A percentile compares a stretch with the other conserved stretches of the same genome.
Evolutionary conservation across 805 yeast species (phyloP).

Genomic region (Yarrowia alimentaria): DNA sequence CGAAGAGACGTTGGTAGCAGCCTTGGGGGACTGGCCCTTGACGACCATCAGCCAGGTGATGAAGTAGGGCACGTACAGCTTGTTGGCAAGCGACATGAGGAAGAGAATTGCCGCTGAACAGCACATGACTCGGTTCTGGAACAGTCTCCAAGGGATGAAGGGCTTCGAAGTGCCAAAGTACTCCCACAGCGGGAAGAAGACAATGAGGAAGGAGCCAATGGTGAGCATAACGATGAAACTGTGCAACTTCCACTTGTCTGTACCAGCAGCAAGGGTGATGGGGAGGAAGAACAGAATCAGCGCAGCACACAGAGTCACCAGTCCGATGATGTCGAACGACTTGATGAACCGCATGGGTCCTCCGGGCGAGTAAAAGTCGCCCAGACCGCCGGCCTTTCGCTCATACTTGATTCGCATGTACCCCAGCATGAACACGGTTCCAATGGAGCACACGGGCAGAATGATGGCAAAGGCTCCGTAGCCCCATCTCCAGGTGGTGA

Average conservation of each 20-base stretch:
- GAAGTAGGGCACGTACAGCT: slow-evolving; percentile 13
- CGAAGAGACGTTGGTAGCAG: slow-evolving; percentile 9
- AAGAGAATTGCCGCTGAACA: background rate
- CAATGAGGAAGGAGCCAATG: slow-evolving; percentile 2
- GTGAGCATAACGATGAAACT: slow-evolving; percentile 14
- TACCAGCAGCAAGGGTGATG: slow-evolving; percentile 10
- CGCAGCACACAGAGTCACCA: background rate
- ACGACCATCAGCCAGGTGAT: slow-evolving; percentile 18
- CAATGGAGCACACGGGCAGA: slow-evolving; percentile 38
- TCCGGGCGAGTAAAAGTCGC: slow-evolving; percentile 9
- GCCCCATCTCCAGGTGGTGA: slow-evolving; percentile 53
- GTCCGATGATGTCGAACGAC: background rate
- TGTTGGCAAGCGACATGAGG: slow-evolving; percentile 20
- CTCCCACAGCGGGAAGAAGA: slow-evolving; percentile 8
- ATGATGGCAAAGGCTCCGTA: slow-evolving; percentile 49
- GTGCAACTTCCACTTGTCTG: slow-evolving; percentile 3
- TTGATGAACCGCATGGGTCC: slow-evolving; percentile 3
- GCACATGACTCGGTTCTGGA: slow-evolving; percentile 17
- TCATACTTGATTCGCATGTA: slow-evolving; percentile 10
- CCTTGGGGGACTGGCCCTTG: slow-evolving; percentile 14
- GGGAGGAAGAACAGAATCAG: slow-evolving; percentile 20
- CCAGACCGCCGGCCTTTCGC: background rate
- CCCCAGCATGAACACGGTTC: slow-evolving; percentile 4
- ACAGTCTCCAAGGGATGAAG: slow-evolving; percentile 11
- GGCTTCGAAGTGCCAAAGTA: background rate